Conservation (phyloP, 441 rosid genomes). For the Populus hybrid region DNA sequence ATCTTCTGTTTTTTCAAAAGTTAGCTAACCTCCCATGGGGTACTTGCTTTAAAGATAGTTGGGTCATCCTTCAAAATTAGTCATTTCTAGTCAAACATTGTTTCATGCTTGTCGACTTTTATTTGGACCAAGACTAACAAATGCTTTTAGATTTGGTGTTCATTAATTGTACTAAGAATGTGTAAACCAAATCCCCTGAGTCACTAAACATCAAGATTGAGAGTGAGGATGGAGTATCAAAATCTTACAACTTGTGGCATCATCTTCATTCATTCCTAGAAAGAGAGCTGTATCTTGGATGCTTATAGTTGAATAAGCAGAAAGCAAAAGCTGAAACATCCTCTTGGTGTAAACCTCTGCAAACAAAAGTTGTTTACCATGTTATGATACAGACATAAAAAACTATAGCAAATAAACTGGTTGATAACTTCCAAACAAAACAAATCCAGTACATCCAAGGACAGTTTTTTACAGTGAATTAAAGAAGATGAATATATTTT, state of each 20-base stretch:
- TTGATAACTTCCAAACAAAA: not conserved
- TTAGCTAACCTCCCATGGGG: not conserved
- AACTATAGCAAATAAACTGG: not conserved
- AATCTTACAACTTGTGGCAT: conserved; percentile 71
- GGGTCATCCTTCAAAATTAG: not conserved
- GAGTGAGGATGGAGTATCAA: conserved; percentile 2
- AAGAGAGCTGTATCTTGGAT: conserved; percentile 66
- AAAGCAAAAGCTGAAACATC: conserved; percentile 71
- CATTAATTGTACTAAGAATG: too few relatives aligned
- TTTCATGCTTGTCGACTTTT: not conserved
- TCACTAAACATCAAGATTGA: not conserved
- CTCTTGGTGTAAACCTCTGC: conserved; percentile 78
- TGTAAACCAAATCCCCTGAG: not conserved
- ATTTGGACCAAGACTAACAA: not conserved
- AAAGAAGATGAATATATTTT: not conserved
- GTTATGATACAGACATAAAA: not conserved
- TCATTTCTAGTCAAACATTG: not conserved
- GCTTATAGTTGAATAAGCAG: conserved; percentile 86
- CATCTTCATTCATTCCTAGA: conserved; percentile 84
- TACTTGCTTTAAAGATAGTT: not conserved
- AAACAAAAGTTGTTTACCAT: conserved; percentile 15
- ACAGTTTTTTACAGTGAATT: not conserved
- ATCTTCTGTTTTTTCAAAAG: not conserved
- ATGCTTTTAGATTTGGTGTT: too few relatives aligned
- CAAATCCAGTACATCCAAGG: not conserved